Evolutionary conservation across 768 basidiomycete species (phyloP), one percentile per base, ranked within the genome.

Genomic region (Scleroderma bovista): DNA sequence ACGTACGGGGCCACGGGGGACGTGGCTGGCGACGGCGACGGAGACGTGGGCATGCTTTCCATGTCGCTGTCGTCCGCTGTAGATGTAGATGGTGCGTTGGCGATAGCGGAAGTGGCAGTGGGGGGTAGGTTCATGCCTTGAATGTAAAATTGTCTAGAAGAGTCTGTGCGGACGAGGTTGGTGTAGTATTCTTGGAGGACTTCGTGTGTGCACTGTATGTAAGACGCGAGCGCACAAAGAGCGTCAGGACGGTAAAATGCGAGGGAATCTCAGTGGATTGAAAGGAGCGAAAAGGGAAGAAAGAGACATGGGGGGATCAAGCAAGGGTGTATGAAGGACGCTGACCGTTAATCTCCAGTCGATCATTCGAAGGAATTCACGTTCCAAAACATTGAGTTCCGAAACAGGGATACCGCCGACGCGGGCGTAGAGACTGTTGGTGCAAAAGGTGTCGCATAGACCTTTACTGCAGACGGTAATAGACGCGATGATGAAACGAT

Each of bases 321-420:
- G 17, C 46, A 37, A 34, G 34, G 23, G 20, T 47, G 52, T 37
- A 52, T 47, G 53, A 61, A 65, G 53, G 60, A 67, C 69, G 70
- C 85, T 79, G 72, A 96, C 95, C 74, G 84, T 91, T 64, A 99
- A 75, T 59, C 85, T 79, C 95, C 96, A 99, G 62, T 96, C 92
- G 50, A 96, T 93, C 63, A 84, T 84, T 50, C 75, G 75, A 45
- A 97, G 79, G 67, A 99, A 93, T 68, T 97, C 95, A 66, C 90
- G 77, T 72, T 99, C 96, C 54, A 99, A 81, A 60, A 89, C 75
- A 72, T 97, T 95, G 68, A 98, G 81, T 71, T 99, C 95, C 52
- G 78, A 75, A 44, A 93, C 77, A 55, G 88, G 83, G 64, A 97
- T 92, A 49, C 96, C 96, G 59, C 96, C 96, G 29, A 99, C 94